Evolutionary conservation across 2,329 filamentous ascomycete species (phyloP).

Genomic region (Aspergillus sp.): DNA sequence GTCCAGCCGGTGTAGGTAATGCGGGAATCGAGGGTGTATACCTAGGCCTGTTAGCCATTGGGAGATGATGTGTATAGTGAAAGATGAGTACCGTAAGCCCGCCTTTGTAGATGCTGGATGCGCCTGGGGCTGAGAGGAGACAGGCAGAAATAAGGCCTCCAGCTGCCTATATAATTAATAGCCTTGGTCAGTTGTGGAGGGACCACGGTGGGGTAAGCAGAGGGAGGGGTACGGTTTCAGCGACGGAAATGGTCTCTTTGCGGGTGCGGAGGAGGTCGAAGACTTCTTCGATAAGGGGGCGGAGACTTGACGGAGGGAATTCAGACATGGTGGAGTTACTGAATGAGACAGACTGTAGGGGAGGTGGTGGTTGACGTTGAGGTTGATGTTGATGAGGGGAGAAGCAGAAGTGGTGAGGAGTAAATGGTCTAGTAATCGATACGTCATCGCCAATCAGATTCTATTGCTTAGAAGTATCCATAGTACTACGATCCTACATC

Average conservation of each 20-base stretch:
- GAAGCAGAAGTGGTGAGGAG: neutral
- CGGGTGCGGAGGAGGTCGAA: constrained; percentile 56
- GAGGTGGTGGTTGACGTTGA: neutral
- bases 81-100: constrained; percentile 55
- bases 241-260: constrained; percentile 61
- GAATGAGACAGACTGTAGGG: neutral
- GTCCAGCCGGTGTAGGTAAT: constrained; percentile 65
- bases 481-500: neutral
- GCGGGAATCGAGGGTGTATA: constrained; percentile 62
- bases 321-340: constrained; percentile 23
- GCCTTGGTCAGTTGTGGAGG: neutral
- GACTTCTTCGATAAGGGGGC: constrained; percentile 52
- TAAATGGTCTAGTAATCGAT: neutral
- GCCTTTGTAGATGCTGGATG: constrained; percentile 60
- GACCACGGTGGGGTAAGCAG: neutral
- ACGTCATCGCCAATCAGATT: neutral
- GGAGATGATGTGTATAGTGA: neutral
- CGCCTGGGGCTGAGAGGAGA: constrained; percentile 61
- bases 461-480: neutral
- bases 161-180: constrained; percentile 49
- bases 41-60: constrained; percentile 19
- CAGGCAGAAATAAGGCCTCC: constrained; percentile 64
- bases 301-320: constrained; percentile 42
- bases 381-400: neutral
- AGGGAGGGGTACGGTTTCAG: constrained; percentile 55